Percentiles rank a stretch among this genome's conserved stretches.
These are phyloP conservation scores for Syzygium syzygioides DNA, from an alignment of 441 rosid species.

Conservation along the genomic window DNA sequence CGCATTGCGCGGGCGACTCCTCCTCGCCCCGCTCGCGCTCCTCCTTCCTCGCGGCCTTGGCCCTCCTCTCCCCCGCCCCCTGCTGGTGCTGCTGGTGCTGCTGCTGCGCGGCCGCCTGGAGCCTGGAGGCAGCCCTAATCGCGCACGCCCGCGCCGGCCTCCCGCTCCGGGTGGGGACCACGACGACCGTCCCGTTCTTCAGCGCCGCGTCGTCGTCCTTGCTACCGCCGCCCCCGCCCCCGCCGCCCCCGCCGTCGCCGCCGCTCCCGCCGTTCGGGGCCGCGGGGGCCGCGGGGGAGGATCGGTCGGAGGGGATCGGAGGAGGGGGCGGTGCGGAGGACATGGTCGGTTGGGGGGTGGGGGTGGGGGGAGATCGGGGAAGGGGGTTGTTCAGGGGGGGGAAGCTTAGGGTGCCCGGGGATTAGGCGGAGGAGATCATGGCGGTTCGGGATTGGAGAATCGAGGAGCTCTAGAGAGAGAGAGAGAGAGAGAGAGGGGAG, in stretches of 20 bases:
- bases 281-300: background rate
- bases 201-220: background rate
- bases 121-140: slow-evolving; percentile 62
- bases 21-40: slow-evolving; percentile 33
- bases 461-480: background rate
- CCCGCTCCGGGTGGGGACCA: slow-evolving; percentile 45
- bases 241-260: background rate
- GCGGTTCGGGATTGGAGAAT: slow-evolving; percentile 24
- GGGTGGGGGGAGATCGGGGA: slow-evolving; percentile 25
- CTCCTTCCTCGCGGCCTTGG: slow-evolving; percentile 20
- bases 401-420: slow-evolving; percentile 17
- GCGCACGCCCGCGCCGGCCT: slow-evolving; percentile 97
- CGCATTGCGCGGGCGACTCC: slow-evolving; percentile 32
- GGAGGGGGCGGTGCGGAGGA: slow-evolving; percentile 41
- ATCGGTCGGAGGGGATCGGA: slow-evolving; percentile 45
- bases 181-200: slow-evolving; percentile 2
- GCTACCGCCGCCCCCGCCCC: background rate
- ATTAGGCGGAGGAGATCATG: slow-evolving; percentile 35
- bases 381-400: slow-evolving; percentile 10
- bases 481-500: background rate
- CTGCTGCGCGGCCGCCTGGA: slow-evolving; percentile 30
- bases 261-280: background rate
- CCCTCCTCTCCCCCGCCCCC: background rate
- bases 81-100: background rate
- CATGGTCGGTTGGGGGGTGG: slow-evolving; percentile 15